phyloP scores from a whole-genome alignment of 805 yeast genomes.

The Teunomyces aglyptinius region DNA sequence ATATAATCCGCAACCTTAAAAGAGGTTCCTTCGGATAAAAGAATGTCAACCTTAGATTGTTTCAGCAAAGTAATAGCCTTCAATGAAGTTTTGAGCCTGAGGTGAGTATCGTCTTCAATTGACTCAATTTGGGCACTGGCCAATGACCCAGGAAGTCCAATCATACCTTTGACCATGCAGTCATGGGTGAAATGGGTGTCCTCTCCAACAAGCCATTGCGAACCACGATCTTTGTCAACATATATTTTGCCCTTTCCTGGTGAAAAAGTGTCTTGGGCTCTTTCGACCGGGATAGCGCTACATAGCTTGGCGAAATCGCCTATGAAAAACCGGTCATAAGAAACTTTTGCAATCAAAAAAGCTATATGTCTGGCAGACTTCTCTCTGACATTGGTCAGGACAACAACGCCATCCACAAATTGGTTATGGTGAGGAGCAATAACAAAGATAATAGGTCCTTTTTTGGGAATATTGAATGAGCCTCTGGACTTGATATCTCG shows the following conservation, averaged over 20 bases:
- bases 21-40: conserved; percentile 25
- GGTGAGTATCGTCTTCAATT: conserved; percentile 30
- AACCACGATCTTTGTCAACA: conserved; percentile 14
- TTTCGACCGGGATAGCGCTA: conserved; percentile 40
- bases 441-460: conserved; percentile 39
- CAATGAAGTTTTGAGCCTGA: conserved; percentile 26
- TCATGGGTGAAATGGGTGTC: conserved; percentile 34
- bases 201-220: conserved; percentile 24
- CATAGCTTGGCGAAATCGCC: conserved; percentile 33
- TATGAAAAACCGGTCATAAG: conserved; percentile 29
- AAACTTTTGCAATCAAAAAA: conserved; percentile 36
- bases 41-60: conserved; percentile 14
- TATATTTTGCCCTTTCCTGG: conserved; percentile 30
- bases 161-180: conserved; percentile 33
- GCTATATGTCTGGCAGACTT: conserved; percentile 31
- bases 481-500: conserved; percentile 40
- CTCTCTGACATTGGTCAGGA: conserved; percentile 35
- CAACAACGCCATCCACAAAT: conserved; percentile 39
- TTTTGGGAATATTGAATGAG: conserved; percentile 35
- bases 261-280: conserved; percentile 40
- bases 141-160: conserved; percentile 36
- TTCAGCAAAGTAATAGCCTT: conserved; percentile 12
- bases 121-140: conserved; percentile 33
- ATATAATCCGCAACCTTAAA: conserved; percentile 40
- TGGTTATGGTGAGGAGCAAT: conserved; percentile 46